Evolutionary conservation across 495 filamentous ascomycete species (phyloP).

Genomic region (Penicillium atrosanguineum): DNA sequence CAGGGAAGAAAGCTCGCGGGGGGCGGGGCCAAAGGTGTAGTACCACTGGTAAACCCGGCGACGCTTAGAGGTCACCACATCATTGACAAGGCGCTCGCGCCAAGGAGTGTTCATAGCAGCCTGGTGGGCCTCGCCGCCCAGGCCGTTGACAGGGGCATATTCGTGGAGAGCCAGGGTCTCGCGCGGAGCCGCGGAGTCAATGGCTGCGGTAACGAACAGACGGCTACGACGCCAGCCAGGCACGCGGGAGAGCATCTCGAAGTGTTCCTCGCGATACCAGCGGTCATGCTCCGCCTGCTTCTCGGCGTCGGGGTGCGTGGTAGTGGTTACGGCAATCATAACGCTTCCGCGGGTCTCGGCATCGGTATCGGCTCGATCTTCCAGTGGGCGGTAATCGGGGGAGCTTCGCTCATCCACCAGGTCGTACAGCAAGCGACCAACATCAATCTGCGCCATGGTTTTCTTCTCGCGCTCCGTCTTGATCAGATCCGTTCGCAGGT

Average conservation of each 20-base stretch:
- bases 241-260: slow-evolving; percentile 65
- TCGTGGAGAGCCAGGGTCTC: slow-evolving; percentile 69
- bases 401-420: slow-evolving; percentile 53
- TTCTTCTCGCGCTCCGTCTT: slow-evolving; percentile 70
- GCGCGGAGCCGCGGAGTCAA: slow-evolving; percentile 46
- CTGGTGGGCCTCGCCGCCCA: slow-evolving; percentile 61
- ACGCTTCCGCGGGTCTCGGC: slow-evolving; percentile 54
- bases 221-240: slow-evolving; percentile 74
- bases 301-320: slow-evolving; percentile 48
- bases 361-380: slow-evolving; percentile 55
- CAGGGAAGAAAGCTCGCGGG: slow-evolving; percentile 59
- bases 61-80: slow-evolving; percentile 54
- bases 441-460: slow-evolving; percentile 71
- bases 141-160: slow-evolving; percentile 61
- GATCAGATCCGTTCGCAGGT: slow-evolving; percentile 60
- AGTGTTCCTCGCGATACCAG: slow-evolving; percentile 74
- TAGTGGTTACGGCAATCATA: slow-evolving; percentile 59
- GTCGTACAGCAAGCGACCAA: slow-evolving; percentile 68
- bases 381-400: slow-evolving; percentile 53
- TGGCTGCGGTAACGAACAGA: slow-evolving; percentile 57
- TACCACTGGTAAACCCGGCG: slow-evolving; percentile 65
- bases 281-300: slow-evolving; percentile 55
- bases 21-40: slow-evolving; percentile 73
- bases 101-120: slow-evolving; percentile 58
- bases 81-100: slow-evolving; percentile 50